Base-by-base conservation (phyloP, 2,329 filamentous ascomycete genomes). In the Colletotrichum falcatum region DNA sequence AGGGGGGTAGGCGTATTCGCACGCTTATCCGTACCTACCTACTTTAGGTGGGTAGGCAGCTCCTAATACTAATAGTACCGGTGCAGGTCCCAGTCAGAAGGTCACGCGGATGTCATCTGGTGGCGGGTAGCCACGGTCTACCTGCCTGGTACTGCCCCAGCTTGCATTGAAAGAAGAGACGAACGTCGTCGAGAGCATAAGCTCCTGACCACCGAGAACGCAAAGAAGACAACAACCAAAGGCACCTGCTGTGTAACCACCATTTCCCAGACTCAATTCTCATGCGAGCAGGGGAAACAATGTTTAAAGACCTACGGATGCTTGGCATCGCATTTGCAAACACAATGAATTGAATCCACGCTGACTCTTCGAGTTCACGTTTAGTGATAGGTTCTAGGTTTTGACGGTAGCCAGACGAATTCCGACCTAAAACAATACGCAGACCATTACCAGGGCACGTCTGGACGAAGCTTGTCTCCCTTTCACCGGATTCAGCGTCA, bases 141-240 rank as follows among this genome's bases (percentile, higher is more conserved):
- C 30, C 30, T 33, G 7, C 4, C 30, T 33, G 42, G 23, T 67
- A 54, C 56, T 39, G 35, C 28, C 28, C 44, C 8, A 61, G 14
- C 26, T 33, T 37, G 46, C 30, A 23, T 44, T n/a, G 23, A 44
- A 33, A 67, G 67, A 67, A 56, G 48, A 67, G 64, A 70, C 33
- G 67, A 70, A 70, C 67, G 58, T 62, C 67, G 58, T 62, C 58
- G 62, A 59, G 51, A 44, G 39, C 56, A 42, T 54, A 65, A 59
- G 66, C 46, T 53, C 60, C 60, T 23, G 46, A 35, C 30, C 46
- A 35, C 30, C 46, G 16, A 20, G 16, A 6, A 18, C 37, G 37
- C 37, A 14, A 39, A 39, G 37, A 37, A 46, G 20, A 6, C n/a
- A 42, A 28, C 55, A 8, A 49, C 4, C 28, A 8, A 28, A 49